These are phyloP conservation scores for Dipsacomyces acuminosporus DNA, from an alignment of 371 early-diverging fungal genomes.

Conservation along the genomic window DNA sequence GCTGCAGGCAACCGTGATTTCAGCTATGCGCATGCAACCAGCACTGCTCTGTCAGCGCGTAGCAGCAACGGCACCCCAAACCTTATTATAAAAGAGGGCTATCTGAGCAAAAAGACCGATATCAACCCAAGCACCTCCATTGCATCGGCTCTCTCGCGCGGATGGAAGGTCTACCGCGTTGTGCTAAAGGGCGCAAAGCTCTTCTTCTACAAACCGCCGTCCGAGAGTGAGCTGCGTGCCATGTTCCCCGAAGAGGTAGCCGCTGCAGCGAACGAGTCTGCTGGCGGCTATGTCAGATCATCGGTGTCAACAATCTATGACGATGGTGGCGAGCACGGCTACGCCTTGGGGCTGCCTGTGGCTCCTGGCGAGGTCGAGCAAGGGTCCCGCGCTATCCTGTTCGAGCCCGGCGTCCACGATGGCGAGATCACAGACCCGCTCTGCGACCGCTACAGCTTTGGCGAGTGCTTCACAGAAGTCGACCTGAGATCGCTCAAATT, in stretches of 20 bases:
- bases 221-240: constrained; percentile 56
- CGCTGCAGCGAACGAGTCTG: constrained; percentile 41
- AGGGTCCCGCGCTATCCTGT: constrained; percentile 50
- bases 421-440: constrained; percentile 49
- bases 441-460: constrained; percentile 56
- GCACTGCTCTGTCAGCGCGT: constrained; percentile 29
- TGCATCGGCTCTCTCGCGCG: constrained; percentile 54
- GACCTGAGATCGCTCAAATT: constrained; percentile 54
- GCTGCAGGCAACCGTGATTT: constrained; percentile 1
- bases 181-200: constrained; percentile 74
- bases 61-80: constrained; percentile 35
- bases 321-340: constrained; percentile 28
- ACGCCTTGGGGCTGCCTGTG: constrained; percentile 50
- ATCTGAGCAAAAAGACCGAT: constrained; percentile 49
- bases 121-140: constrained; percentile 48
- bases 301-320: constrained; percentile 46
- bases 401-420: constrained; percentile 50
- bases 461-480: constrained; percentile 61
- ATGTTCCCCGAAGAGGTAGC: constrained; percentile 53
- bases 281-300: constrained; percentile 37
- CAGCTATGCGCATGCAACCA: neutral
- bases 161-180: constrained; percentile 77
- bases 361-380: constrained; percentile 55
- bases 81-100: constrained; percentile 44
- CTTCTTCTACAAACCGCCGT: constrained; percentile 70